Evolutionary conservation across 2,329 filamentous ascomycete genomes (phyloP).

Genomic region (Emmonsia crescens): DNA sequence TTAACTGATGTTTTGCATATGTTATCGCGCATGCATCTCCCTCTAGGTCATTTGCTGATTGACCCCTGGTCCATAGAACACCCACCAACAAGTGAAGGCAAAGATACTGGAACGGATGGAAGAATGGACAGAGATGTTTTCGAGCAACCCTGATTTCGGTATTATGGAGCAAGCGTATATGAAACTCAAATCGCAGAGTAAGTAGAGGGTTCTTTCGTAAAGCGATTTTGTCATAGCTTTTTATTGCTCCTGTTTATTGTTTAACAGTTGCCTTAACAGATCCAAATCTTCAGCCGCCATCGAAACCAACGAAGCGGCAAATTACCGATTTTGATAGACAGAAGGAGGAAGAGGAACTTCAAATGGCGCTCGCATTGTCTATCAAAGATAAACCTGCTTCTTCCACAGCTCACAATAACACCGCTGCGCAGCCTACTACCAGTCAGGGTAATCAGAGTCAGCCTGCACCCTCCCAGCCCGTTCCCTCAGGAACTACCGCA

Average conservation of each 20-base stretch:
- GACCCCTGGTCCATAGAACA: constrained; percentile 47
- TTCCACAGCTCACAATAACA: constrained; percentile 28
- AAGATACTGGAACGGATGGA: constrained; percentile 96
- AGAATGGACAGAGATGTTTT: constrained; percentile 93
- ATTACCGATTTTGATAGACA: constrained; percentile 83
- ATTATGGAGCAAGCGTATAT: constrained; percentile 96
- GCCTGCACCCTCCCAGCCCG: constrained; percentile 23
- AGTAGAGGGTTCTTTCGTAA: constrained; percentile 14
- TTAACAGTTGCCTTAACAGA: constrained; percentile 46
- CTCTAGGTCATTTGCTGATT: background rate
- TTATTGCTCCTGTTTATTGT: constrained; percentile 10
- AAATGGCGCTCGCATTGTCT: constrained; percentile 88
- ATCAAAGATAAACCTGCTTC: constrained; percentile 65
- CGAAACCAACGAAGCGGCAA: constrained; percentile 83
- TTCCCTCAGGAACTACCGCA: constrained; percentile 77
- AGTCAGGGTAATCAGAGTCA: constrained; percentile 21
- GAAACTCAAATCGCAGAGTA: constrained; percentile 64
- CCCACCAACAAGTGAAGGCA: constrained; percentile 88
- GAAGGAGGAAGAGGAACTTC: constrained; percentile 94
- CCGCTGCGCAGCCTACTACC: constrained; percentile 27
- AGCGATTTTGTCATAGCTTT: background rate
- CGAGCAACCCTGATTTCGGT: constrained; percentile 75
- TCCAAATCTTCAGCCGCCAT: constrained; percentile 80
- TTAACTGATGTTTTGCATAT: background rate
- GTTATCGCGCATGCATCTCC: background rate